Evolutionary conservation across 1,284 basidiomycete genomes (phyloP).

Genomic region (Moesziomyces sp.): DNA sequence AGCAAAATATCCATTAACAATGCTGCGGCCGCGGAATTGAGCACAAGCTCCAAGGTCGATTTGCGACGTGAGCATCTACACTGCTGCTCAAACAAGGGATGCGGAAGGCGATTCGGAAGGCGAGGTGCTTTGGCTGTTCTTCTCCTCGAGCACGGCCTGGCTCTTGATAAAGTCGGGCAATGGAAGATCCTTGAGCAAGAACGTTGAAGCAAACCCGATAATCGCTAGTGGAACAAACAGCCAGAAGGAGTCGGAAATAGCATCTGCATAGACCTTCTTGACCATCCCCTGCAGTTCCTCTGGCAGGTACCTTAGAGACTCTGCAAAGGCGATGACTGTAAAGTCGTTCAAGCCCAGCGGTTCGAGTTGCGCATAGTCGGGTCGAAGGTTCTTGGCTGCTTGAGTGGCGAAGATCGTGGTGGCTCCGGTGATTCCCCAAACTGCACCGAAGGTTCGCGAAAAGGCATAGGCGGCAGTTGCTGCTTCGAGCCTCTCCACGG

Average conservation of each 20-base stretch:
- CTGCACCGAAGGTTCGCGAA: slow-evolving; percentile 45
- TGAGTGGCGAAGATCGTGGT: slow-evolving; percentile 48
- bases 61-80: no score
- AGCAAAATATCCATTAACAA: no score
- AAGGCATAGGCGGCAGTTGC: slow-evolving; percentile 51
- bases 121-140: background rate
- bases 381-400: slow-evolving; percentile 12
- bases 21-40: no score
- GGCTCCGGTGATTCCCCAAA: slow-evolving; percentile 50
- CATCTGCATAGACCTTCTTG: slow-evolving; percentile 22
- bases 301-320: slow-evolving; percentile 19
- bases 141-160: slow-evolving; percentile 18
- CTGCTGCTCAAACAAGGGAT: no score
- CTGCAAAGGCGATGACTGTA: slow-evolving; percentile 33
- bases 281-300: slow-evolving; percentile 13
- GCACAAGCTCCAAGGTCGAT: no score
- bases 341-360: slow-evolving; percentile 35
- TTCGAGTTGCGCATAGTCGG: slow-evolving; percentile 17
- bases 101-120: no score
- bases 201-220: slow-evolving; percentile 24
- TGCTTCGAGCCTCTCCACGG: slow-evolving; percentile 27
- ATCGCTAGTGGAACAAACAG: slow-evolving; percentile 32
- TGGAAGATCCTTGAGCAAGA: slow-evolving; percentile 37
- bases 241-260: slow-evolving; percentile 21
- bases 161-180: slow-evolving; percentile 42